Percentiles rank a stretch among this genome's conserved stretches.
Conservation (phyloP, 169 alveolate genomes). For the Plasmodium coatneyi region DNA sequence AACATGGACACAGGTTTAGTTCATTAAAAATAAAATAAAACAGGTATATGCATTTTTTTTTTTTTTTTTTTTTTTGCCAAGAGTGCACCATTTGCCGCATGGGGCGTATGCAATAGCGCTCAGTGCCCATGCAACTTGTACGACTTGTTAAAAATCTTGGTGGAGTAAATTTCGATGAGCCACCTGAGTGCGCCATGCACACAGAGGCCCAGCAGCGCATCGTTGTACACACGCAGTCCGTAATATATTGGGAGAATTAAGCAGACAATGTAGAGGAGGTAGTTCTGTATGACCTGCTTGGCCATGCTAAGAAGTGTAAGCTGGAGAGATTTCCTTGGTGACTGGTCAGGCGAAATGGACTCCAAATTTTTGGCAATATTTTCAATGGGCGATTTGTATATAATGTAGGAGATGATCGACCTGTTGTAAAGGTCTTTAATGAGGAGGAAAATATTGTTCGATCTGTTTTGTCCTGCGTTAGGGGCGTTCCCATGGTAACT, state of each 20-base stretch:
- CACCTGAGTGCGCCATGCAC: constrained; percentile 69
- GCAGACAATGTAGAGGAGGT: constrained; percentile 75
- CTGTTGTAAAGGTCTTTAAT: constrained; percentile 33
- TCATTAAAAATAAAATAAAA: background rate
- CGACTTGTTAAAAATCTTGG: constrained; percentile 62
- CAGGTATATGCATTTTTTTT: too few relatives aligned
- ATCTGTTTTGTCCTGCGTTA: background rate
- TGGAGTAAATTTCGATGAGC: constrained; percentile 51
- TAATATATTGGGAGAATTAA: constrained; percentile 67
- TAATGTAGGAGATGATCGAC: constrained; percentile 40
- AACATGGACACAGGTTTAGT: background rate
- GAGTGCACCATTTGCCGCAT: background rate
- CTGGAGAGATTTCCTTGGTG: background rate
- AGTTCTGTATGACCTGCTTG: constrained; percentile 59
- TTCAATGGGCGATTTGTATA: constrained; percentile 54
- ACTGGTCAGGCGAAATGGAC: constrained; percentile 1
- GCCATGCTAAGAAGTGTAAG: constrained; percentile 1
- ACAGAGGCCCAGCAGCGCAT: constrained; percentile 57
- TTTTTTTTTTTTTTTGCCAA: background rate
- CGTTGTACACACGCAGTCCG: constrained; percentile 54
- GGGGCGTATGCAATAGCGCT: too few relatives aligned
- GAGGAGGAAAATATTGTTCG: background rate
- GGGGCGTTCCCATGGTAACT: background rate
- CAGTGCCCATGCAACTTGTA: background rate
- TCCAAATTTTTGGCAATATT: constrained; percentile 20